Conservation (phyloP, 2,329 filamentous ascomycete genomes). For the Talaromyces sp. region DNA sequence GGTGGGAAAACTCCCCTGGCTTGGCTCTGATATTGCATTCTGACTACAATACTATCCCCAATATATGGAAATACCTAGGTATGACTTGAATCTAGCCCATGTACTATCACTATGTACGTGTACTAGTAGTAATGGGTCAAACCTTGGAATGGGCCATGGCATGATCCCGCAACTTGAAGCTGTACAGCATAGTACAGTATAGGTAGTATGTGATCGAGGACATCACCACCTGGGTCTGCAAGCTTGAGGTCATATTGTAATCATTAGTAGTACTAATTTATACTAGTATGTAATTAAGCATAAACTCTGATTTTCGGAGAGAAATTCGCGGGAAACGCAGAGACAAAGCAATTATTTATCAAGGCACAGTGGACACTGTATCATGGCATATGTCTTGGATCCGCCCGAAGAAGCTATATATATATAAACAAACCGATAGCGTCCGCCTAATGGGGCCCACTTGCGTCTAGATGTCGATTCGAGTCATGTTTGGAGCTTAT, state of each 20-base stretch:
- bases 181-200: no score
- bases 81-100: no score
- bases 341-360: slow-evolving; percentile 10
- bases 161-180: no score
- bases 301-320: background rate
- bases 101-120: no score
- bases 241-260: no score
- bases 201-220: no score
- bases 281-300: no score
- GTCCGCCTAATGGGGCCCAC: background rate
- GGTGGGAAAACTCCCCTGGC: background rate
- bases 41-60: background rate
- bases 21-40: background rate
- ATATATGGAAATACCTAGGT: background rate
- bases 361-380: no score
- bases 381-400: slow-evolving; percentile 1
- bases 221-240: no score
- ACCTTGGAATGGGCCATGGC: background rate
- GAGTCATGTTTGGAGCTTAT: no score
- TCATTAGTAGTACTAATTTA: no score
- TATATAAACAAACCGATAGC: slow-evolving; percentile 15
- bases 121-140: background rate
- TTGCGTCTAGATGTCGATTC: background rate
- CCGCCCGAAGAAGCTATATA: slow-evolving; percentile 10
- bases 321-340: background rate